Evolutionary conservation across 2,329 filamentous ascomycete species (phyloP).

Genomic region (Aphanoascus verrucosus): DNA sequence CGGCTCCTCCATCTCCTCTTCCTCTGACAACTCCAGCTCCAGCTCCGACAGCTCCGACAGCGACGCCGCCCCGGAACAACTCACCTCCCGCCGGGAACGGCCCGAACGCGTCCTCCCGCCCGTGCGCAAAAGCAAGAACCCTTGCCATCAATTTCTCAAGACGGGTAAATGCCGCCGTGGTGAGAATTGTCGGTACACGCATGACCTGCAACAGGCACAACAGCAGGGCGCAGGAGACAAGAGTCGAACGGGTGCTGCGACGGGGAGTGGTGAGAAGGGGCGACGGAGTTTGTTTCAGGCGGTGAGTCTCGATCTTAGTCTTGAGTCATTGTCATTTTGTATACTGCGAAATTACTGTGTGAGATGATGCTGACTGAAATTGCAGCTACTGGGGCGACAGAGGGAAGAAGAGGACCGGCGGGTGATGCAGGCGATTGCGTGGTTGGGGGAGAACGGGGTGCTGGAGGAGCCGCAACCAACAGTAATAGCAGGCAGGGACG

Average conservation of each 20-base stretch:
- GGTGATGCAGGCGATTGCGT: conserved; percentile 34
- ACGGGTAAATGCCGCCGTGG: conserved; percentile 35
- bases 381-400: conserved; percentile 34
- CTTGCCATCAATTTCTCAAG: conserved; percentile 34
- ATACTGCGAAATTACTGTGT: too few relatives aligned
- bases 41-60: conserved; percentile 4
- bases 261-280: conserved; percentile 25
- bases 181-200: conserved; percentile 33
- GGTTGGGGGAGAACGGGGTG: conserved; percentile 34
- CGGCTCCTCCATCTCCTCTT: conserved; percentile 34
- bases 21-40: conserved; percentile 17
- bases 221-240: conserved; percentile 19
- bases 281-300: conserved; percentile 32
- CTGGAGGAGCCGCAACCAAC: conserved; percentile 24
- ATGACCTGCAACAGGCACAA: conserved; percentile 22
- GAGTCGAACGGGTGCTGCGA: conserved; percentile 17
- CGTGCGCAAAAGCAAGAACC: conserved; percentile 21
- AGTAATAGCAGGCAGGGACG: neutral
- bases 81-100: conserved; percentile 31
- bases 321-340: conserved; percentile 6
- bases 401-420: conserved; percentile 34
- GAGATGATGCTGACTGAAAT: conserved; percentile 1
- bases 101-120: conserved; percentile 34
- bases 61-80: conserved; percentile 31
- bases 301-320: conserved; percentile 23